phyloP scores from a whole-genome alignment of 208 protist species.

The Herpetomonas samuelpessoai region DNA sequence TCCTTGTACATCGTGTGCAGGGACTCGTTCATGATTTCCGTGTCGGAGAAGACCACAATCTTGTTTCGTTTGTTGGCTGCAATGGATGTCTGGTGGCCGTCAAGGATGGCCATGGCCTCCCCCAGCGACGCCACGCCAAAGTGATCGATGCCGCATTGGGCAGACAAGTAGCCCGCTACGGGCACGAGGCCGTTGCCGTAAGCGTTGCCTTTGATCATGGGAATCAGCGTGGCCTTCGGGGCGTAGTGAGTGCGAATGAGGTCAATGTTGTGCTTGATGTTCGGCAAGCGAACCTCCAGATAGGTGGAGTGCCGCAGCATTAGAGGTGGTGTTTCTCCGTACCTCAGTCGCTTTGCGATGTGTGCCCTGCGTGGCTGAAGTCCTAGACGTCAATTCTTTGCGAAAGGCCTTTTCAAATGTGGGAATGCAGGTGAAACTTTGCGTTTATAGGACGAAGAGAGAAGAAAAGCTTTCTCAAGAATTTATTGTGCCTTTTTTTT shows the following conservation, averaged over 20 bases:
- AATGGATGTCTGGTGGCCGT: constrained; percentile 17
- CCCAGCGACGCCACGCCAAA: constrained; percentile 52
- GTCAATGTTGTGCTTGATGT: constrained; percentile 43
- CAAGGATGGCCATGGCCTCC: constrained; percentile 37
- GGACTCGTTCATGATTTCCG: constrained; percentile 37
- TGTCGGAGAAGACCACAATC: constrained; percentile 51
- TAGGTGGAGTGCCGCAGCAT: constrained; percentile 52
- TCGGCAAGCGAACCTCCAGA: constrained; percentile 33
- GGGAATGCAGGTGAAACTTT: no score
- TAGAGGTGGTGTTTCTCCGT: no score
- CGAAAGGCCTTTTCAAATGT: no score
- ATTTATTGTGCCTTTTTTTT: no score
- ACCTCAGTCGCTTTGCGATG: no score
- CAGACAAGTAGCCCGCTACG: constrained; percentile 36
- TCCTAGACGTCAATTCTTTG: no score
- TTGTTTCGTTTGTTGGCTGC: constrained; percentile 10
- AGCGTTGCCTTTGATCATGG: constrained; percentile 56
- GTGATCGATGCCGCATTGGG: constrained; percentile 23
- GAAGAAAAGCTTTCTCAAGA: no score
- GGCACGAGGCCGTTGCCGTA: constrained; percentile 47
- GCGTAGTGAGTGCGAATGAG: constrained; percentile 37
- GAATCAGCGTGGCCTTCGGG: constrained; percentile 36
- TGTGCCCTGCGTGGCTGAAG: no score
- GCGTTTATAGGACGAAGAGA: no score
- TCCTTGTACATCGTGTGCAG: constrained; percentile 30